Conservation (phyloP, 1,284 basidiomycete species). For the Boletus coffeatus region DNA sequence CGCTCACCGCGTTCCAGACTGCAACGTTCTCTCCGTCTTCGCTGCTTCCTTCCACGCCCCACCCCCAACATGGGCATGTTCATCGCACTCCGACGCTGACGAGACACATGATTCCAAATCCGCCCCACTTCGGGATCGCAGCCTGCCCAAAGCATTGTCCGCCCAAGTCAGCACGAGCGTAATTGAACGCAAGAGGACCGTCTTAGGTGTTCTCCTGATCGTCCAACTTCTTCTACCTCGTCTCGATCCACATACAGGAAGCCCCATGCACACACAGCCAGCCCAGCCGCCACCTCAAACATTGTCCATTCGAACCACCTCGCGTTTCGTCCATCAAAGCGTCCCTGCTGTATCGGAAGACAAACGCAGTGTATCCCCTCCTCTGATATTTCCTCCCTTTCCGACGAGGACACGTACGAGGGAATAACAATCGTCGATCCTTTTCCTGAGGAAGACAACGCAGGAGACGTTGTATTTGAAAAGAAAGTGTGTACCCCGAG, state of each 20-base stretch:
- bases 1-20: conserved; percentile 18
- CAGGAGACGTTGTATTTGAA: not conserved
- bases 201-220: conserved; percentile 19
- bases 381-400: conserved; percentile 11
- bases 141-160: conserved; percentile 1
- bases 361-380: conserved; percentile 13
- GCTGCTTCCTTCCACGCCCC: conserved; percentile 5
- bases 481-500: not conserved
- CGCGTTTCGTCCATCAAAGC: conserved; percentile 12
- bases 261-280: conserved; percentile 11
- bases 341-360: conserved; percentile 13
- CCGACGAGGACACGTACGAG: conserved; percentile 16
- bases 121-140: conserved; percentile 18
- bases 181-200: conserved; percentile 25
- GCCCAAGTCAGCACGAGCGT: conserved; percentile 6
- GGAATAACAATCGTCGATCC: conserved; percentile 29
- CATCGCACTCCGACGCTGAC: conserved; percentile 5
- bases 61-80: conserved; percentile 11
- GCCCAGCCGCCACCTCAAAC: conserved; percentile 6
- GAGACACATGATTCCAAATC: conserved; percentile 8
- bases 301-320: conserved; percentile 17
- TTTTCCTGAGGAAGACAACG: conserved; percentile 1
- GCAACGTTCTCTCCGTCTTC: not conserved
- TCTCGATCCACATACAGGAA: conserved; percentile 7
- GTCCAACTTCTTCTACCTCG: not conserved